Evolutionary conservation across 2,329 filamentous ascomycete genomes (phyloP).

Genomic region (Pseudocercospora fijiensis): DNA sequence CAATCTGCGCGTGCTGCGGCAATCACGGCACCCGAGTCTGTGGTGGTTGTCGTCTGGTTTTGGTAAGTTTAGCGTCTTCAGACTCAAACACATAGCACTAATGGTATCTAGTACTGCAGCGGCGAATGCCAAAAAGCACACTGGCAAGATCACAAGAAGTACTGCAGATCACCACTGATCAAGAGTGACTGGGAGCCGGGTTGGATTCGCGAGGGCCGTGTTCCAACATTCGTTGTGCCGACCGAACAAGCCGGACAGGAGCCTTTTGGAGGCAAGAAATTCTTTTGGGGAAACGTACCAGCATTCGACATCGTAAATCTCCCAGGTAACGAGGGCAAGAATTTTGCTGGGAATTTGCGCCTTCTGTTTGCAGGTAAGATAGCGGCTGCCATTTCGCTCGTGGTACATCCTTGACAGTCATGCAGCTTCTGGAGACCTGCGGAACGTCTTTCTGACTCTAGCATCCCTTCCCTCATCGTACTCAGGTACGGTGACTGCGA

Average conservation of each 20-base stretch:
- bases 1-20: slow-evolving; percentile 14
- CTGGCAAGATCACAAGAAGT: slow-evolving; percentile 35
- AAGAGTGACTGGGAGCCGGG: slow-evolving; percentile 36
- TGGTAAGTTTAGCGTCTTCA: slow-evolving; percentile 1
- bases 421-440: slow-evolving; percentile 42
- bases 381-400: no score
- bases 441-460: slow-evolving; percentile 48
- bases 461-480: slow-evolving; percentile 37
- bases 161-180: slow-evolving; percentile 36
- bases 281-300: slow-evolving; percentile 46
- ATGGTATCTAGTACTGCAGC: slow-evolving; percentile 38
- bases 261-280: slow-evolving; percentile 34
- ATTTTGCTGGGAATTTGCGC: slow-evolving; percentile 12
- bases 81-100: not conserved
- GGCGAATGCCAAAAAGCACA: slow-evolving; percentile 36
- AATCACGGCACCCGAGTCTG: slow-evolving; percentile 5
- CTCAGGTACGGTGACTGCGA: slow-evolving; percentile 26
- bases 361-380: slow-evolving; percentile 41
- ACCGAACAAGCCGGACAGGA: slow-evolving; percentile 6
- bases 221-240: slow-evolving; percentile 30
- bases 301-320: slow-evolving; percentile 43
- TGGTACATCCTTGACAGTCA: not conserved
- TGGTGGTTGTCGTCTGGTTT: slow-evolving; percentile 11
- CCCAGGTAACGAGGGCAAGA: slow-evolving; percentile 34
- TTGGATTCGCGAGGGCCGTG: slow-evolving; percentile 30